Conservation (phyloP, 2,329 filamentous ascomycete species). For the Pseudogymnoascus sp. region DNA sequence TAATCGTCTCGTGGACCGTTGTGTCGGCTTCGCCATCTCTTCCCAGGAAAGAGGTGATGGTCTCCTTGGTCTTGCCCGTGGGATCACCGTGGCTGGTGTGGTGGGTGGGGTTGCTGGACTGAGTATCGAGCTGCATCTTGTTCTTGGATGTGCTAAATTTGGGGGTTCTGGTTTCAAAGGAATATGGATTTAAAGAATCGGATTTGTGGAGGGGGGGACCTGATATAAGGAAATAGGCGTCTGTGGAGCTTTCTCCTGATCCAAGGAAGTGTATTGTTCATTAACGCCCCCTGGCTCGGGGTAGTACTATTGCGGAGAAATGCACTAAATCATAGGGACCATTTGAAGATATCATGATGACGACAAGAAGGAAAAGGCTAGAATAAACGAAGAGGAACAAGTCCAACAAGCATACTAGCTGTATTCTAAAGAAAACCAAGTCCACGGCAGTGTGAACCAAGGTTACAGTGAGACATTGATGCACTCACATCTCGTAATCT, state of each 20-base stretch:
- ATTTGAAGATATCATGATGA: constrained; percentile 3
- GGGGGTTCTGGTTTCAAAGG: constrained; percentile 5
- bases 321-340: neutral
- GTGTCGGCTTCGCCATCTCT: constrained; percentile 60
- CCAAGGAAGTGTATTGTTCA: neutral
- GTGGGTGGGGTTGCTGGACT: neutral
- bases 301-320: constrained; percentile 1
- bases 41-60: constrained; percentile 52
- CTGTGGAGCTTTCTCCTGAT: constrained; percentile 8
- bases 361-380: neutral
- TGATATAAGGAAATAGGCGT: constrained; percentile 5
- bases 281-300: neutral
- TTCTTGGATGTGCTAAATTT: constrained; percentile 10
- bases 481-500: constrained; percentile 2
- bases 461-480: constrained; percentile 2
- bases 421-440: constrained; percentile 4
- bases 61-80: constrained; percentile 58
- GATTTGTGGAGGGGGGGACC: neutral
- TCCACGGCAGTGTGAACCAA: neutral
- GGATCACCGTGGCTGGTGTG: constrained; percentile 20
- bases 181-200: constrained; percentile 2
- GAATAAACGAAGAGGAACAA: neutral
- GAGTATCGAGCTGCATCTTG: constrained; percentile 7
- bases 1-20: constrained; percentile 58
- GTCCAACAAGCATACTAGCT: neutral